These are phyloP conservation scores for Solanum commersonii DNA, from an alignment of 257 asterid genomes.

Conservation along the genomic window DNA sequence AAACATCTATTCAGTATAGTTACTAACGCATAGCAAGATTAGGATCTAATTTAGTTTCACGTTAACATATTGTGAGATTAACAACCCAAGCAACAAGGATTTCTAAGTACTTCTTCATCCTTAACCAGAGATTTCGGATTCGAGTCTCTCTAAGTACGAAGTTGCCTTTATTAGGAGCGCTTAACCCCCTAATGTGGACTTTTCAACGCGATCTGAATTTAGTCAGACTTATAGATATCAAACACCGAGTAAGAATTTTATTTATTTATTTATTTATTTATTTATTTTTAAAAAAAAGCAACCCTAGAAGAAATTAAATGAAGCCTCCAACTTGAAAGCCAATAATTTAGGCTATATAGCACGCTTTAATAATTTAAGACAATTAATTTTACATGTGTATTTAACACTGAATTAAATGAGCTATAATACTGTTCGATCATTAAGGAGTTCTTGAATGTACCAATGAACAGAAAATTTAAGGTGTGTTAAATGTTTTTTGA, in stretches of 20 bases:
- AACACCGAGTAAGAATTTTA: too few species aligned
- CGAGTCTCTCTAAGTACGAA: neutral
- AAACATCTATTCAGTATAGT: neutral
- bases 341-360: neutral
- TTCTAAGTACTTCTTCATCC: too few species aligned
- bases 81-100: neutral
- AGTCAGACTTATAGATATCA: neutral
- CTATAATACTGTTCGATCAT: neutral
- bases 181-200: too few species aligned
- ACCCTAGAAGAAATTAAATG: neutral
- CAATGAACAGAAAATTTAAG: neutral
- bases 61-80: neutral
- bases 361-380: neutral
- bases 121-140: rapidly evolving
- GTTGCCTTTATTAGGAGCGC: rapidly evolving
- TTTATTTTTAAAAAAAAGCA: too few species aligned
- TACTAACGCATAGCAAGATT: neutral
- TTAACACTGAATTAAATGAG: neutral
- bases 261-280: too few species aligned
- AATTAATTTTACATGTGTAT: neutral
- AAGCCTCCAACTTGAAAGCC: neutral
- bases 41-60: neutral
- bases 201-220: too few species aligned
- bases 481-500: neutral
- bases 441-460: neutral